Base-by-base conservation (phyloP, 768 basidiomycete species). In the Serendipita sp. region DNA sequence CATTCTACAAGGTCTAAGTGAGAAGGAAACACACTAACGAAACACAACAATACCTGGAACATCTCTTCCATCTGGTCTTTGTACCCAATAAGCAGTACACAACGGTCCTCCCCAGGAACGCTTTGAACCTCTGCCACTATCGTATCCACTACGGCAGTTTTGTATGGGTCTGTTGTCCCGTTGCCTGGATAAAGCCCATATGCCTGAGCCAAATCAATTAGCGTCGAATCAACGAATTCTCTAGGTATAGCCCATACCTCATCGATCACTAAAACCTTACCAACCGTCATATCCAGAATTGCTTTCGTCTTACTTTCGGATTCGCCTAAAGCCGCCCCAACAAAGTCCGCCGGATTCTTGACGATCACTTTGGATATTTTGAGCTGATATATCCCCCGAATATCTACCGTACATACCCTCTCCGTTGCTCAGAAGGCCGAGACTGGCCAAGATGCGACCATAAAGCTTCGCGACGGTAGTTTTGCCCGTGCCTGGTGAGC, bases 121-220 rank as follows among this genome's bases (percentile, higher is more conserved):
- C 78, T 83, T 66, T 87, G 85, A 2, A 87, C 79, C 69, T 87
- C 85, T 0, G 85, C 85, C 0, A 87, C 85, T 30, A 87, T 79
- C 0, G 85, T 85, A 67, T 87, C 85, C 30, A 86, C 84, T 43
- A 87, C 85, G 0, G 83, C 77, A 1, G 81, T 83, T 65, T 85
- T 85, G 71, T 72, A 86, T 0, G 74, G 69, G 65, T 86, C 83
- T 16, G 66, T 72, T 7, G 68, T 42, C 45, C 69, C 67, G 11
- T 67, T 69, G 22, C 72, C 73, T 38, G 61, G 30, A 64, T 85
- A 82, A 4, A 86, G 72, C 82, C 83, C 83, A 66, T 80, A 87
- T 3, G 85, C 85, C 85, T 86, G 64, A n/a, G 34, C 16, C 13
- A n/a, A 1, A 31, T 51, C 53, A 38, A 44, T 33, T 63, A 17